Evolutionary conservation across 495 filamentous ascomycete species (phyloP).

Genomic region (Penicillium atrosanguineum): DNA sequence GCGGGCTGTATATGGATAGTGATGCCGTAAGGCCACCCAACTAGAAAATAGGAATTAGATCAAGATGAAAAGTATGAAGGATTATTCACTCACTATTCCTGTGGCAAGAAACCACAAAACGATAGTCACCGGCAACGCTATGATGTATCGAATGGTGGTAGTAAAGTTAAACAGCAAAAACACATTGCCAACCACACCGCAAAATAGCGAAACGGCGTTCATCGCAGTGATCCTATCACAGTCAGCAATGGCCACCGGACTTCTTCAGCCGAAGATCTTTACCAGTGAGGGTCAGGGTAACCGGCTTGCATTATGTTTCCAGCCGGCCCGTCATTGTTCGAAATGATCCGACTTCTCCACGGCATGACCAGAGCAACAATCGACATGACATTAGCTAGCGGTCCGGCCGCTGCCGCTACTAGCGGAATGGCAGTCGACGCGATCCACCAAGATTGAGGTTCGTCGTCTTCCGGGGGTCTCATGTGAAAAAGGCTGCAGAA

Average conservation of each 20-base stretch:
- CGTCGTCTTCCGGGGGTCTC: slow-evolving; percentile 49
- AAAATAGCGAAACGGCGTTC: slow-evolving; percentile 66
- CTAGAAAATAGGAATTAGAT: slow-evolving; percentile 29
- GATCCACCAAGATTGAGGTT: slow-evolving; percentile 68
- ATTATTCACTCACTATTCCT: slow-evolving; percentile 52
- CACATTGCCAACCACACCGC: slow-evolving; percentile 66
- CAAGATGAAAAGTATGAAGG: neutral
- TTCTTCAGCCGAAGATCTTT: slow-evolving; percentile 8
- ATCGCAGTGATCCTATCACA: slow-evolving; percentile 44
- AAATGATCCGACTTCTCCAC: slow-evolving; percentile 55
- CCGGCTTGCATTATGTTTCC: slow-evolving; percentile 39
- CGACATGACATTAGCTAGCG: slow-evolving; percentile 73
- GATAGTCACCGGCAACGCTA: slow-evolving; percentile 68
- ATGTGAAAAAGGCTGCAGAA: slow-evolving; percentile 29
- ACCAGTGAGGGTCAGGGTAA: slow-evolving; percentile 54
- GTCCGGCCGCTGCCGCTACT: slow-evolving; percentile 67
- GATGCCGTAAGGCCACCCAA: slow-evolving; percentile 58
- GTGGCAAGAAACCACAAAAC: slow-evolving; percentile 67
- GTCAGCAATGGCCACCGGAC: slow-evolving; percentile 1
- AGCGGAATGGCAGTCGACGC: slow-evolving; percentile 75
- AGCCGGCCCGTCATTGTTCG: slow-evolving; percentile 20
- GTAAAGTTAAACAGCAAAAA: slow-evolving; percentile 86
- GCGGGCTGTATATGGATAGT: slow-evolving; percentile 61
- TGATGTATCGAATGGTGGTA: slow-evolving; percentile 70
- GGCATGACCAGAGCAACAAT: slow-evolving; percentile 67